Evolutionary conservation across 306 rosid species (phyloP), one percentile per base, ranked within the genome.

Genomic region (Biancaea sappan): DNA sequence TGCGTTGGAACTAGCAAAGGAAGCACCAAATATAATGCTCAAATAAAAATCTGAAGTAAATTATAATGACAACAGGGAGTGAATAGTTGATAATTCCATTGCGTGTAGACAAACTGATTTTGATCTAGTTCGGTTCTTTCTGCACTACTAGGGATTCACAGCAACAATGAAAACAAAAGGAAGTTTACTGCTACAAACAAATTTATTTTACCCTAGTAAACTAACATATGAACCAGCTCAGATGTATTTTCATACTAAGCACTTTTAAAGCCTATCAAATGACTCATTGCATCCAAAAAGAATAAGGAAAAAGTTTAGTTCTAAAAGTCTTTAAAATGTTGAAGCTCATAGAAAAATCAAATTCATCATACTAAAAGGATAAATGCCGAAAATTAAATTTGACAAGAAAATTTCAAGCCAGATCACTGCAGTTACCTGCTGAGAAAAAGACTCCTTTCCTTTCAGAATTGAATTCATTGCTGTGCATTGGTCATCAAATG

Each of bases 381-480:
- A 70, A 53, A 59, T 66, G 11, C 24, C 29, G 73, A 43, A 64
- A 16, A 72, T 56, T 25, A 26, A 76, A 70, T 75, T 72, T 76
- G 77, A 77, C 41, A 60, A 63, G 59, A 77, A 50, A 66, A 46
- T 32, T 70, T 78, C 78, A 65, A 79, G 71, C 66, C 66, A 81
- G 73, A 79, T 75, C 76, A 79, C 69, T 37, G 56, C 69, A 82
- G 56, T 71, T 84, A 94, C 98, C 97, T 82, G 88, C 50, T 66
- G 90, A 21, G 97, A 84, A 84, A 95, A 92, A 69, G 84, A 79
- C 81, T 92, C 94, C 82, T 95, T 95, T 70, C 91, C 91, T 52
- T 90, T 87, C 64, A 95, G 82, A 86, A 92, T 92, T 44, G 93
- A 88, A 77, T 84, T 87, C 98, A 92, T 95, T 77, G 91, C 97